Evolutionary conservation across 441 rosid genomes (phyloP).

Genomic region (Eutrema salsugineum): DNA sequence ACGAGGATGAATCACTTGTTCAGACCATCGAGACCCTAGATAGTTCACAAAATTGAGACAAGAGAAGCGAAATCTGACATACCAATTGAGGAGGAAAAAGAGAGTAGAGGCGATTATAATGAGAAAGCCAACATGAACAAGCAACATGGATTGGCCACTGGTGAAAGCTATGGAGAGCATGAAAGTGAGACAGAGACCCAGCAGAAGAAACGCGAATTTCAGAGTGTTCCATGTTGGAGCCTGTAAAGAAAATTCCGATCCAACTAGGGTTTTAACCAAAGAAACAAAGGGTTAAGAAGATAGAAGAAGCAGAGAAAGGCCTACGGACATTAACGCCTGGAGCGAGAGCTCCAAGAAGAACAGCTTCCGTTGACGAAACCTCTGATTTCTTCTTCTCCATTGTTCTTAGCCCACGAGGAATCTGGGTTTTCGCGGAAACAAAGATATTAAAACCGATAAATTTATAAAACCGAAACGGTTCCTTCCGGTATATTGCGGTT

Average conservation of each 20-base stretch:
- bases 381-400: slow-evolving; percentile 41
- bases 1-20: background rate
- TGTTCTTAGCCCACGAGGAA: background rate
- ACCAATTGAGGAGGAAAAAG: slow-evolving; percentile 85
- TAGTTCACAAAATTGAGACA: background rate
- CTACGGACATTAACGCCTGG: slow-evolving; percentile 84
- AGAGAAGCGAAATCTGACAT: background rate
- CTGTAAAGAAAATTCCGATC: slow-evolving; percentile 44
- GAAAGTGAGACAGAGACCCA: slow-evolving; percentile 64
- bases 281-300: background rate
- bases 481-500: slow-evolving; percentile 6
- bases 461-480: background rate
- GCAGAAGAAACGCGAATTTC: slow-evolving; percentile 64
- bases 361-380: slow-evolving; percentile 73
- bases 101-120: slow-evolving; percentile 66
- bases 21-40: background rate
- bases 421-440: background rate
- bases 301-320: background rate
- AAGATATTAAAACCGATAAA: background rate
- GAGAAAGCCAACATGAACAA: slow-evolving; percentile 73
- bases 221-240: slow-evolving; percentile 83
- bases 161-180: slow-evolving; percentile 88
- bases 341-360: slow-evolving; percentile 80
- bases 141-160: slow-evolving; percentile 61
- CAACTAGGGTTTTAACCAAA: background rate